Evolutionary conservation across 2,329 filamentous ascomycete genomes (phyloP).

Genomic region (Microsporum canis): DNA sequence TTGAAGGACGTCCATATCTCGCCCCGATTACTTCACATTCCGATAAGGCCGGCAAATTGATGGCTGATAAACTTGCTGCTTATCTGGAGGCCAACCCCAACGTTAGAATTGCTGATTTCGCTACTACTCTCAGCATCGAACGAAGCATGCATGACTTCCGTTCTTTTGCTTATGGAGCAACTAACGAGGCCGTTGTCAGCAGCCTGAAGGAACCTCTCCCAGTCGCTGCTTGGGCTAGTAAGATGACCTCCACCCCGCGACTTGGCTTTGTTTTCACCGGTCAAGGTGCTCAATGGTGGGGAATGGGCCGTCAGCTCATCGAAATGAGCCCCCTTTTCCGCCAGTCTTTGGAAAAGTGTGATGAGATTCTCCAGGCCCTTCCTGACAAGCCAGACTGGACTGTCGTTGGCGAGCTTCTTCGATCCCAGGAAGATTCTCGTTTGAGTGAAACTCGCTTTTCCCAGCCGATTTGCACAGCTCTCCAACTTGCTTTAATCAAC

Average conservation of each 20-base stretch:
- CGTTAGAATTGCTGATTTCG: conserved; percentile 6
- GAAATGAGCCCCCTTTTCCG: conserved; percentile 5
- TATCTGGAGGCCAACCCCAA: conserved; percentile 4
- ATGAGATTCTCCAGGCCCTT: background rate
- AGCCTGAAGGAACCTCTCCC: conserved; percentile 16
- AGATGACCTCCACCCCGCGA: conserved; percentile 11
- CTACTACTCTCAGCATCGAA: conserved; percentile 3
- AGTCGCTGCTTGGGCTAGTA: conserved; percentile 18
- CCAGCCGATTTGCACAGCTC: conserved; percentile 8
- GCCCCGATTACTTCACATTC: conserved; percentile 14
- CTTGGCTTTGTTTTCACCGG: conserved; percentile 29
- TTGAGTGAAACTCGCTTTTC: conserved; percentile 7
- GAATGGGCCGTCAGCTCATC: conserved; percentile 26
- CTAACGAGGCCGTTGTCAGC: conserved; percentile 1
- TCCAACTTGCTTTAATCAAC: conserved; percentile 28
- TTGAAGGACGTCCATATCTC: conserved; percentile 5
- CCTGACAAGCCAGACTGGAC: conserved; percentile 5
- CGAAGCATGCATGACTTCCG: conserved; percentile 6
- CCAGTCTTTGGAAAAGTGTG: conserved; percentile 4
- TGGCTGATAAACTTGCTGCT: conserved; percentile 8
- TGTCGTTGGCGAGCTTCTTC: conserved; percentile 3
- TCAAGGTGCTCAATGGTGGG: conserved; percentile 28
- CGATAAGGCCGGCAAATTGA: conserved; percentile 10
- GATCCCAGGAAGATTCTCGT: conserved; percentile 5
- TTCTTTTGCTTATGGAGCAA: conserved; percentile 1